Conservation (phyloP, 1,139 yeast species). For the Debaryomyces udenii region DNA sequence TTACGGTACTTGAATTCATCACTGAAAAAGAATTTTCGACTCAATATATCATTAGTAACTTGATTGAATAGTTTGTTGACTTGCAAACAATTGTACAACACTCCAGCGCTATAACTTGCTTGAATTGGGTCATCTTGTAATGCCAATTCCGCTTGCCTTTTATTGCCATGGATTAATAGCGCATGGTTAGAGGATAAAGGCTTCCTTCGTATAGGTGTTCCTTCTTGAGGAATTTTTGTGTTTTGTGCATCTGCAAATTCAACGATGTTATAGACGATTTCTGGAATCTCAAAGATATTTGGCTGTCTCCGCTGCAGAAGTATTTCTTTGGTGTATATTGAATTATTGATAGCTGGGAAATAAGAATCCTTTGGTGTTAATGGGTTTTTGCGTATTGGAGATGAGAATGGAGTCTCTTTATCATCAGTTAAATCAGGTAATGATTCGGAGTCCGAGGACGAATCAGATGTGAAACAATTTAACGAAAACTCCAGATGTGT, state of each 20-base stretch:
- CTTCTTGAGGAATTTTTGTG: conserved; percentile 59
- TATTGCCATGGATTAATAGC: conserved; percentile 51
- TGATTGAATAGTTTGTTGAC: conserved; percentile 71
- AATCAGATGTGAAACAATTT: conserved; percentile 18
- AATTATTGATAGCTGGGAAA: neutral
- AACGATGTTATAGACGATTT: conserved; percentile 65
- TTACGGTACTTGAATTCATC: conserved; percentile 49
- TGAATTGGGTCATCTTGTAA: conserved; percentile 37
- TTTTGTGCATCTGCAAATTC: conserved; percentile 55
- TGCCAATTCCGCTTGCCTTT: conserved; percentile 49
- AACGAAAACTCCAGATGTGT: conserved; percentile 23
- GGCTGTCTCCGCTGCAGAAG: conserved; percentile 22
- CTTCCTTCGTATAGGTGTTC: conserved; percentile 59
- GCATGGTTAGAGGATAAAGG: conserved; percentile 70
- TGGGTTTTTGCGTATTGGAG: conserved; percentile 21
- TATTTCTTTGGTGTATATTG: neutral
- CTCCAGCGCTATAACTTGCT: conserved; percentile 11
- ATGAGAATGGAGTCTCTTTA: conserved; percentile 32
- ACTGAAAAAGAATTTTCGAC: conserved; percentile 58
- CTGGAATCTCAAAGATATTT: conserved; percentile 73
- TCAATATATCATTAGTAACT: conserved; percentile 56
- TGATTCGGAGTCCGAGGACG: conserved; percentile 36
- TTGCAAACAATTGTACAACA: conserved; percentile 60
- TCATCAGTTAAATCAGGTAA: conserved; percentile 42
- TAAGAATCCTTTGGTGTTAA: conserved; percentile 3